Conservation (phyloP, 2,329 filamentous ascomycete species). For the Beauveria varroae region DNA sequence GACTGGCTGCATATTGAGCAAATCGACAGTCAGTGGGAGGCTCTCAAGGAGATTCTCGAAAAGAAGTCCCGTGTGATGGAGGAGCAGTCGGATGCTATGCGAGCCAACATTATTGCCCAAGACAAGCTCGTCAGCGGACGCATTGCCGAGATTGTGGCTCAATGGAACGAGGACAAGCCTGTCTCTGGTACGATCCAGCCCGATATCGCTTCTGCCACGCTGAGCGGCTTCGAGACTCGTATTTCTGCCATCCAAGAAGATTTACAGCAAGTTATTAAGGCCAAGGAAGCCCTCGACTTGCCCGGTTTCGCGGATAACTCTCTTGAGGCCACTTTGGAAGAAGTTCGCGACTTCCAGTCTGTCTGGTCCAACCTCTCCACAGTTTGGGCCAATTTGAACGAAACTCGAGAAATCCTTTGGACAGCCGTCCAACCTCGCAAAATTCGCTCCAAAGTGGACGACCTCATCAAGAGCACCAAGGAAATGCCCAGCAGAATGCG, state of each 20-base stretch:
- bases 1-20: slow-evolving; percentile 97
- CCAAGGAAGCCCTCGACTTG: slow-evolving; percentile 92
- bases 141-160: slow-evolving; percentile 71
- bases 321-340: slow-evolving; percentile 81
- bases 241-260: slow-evolving; percentile 82
- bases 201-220: slow-evolving; percentile 74
- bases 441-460: slow-evolving; percentile 80
- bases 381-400: slow-evolving; percentile 94
- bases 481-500: slow-evolving; percentile 99
- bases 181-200: slow-evolving; percentile 91
- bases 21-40: slow-evolving; percentile 92
- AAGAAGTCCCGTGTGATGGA: slow-evolving; percentile 93
- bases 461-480: slow-evolving; percentile 94
- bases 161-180: slow-evolving; percentile 96
- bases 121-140: slow-evolving; percentile 87
- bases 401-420: slow-evolving; percentile 88
- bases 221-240: slow-evolving; percentile 74
- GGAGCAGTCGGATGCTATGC: slow-evolving; percentile 90
- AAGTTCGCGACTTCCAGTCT: slow-evolving; percentile 97
- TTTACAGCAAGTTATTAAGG: slow-evolving; percentile 87
- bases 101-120: slow-evolving; percentile 90
- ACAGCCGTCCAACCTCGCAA: slow-evolving; percentile 93
- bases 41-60: slow-evolving; percentile 82
- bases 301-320: slow-evolving; percentile 71
- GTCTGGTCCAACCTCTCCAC: slow-evolving; percentile 95